Percentiles rank a stretch among this genome's conserved stretches.
Evolutionary conservation across 202 grass and related monocot species (phyloP).

Genomic region (Hordeum pubiflorum): DNA sequence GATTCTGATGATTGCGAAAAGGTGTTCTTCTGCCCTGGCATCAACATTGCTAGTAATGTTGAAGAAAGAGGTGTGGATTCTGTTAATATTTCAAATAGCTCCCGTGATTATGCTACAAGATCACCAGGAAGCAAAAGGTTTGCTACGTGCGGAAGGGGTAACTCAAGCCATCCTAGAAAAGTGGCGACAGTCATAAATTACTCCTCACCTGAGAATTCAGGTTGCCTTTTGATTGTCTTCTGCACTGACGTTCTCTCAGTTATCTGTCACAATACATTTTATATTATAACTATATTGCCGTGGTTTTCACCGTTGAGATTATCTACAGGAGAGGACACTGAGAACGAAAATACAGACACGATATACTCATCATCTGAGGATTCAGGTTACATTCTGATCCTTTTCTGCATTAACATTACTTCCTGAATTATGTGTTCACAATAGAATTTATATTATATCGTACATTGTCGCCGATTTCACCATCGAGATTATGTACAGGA

Average conservation of each 20-base stretch:
- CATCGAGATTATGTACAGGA: neutral
- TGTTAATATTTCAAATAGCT: neutral
- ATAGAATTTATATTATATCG: neutral
- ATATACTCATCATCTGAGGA: neutral
- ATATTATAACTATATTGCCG: neutral
- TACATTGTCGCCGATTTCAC: neutral
- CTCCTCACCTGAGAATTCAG: slow-evolving; percentile 3
- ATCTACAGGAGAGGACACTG: slow-evolving; percentile 5
- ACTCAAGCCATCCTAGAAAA: neutral
- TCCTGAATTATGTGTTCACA: neutral
- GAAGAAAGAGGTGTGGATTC: neutral
- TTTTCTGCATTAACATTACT: neutral
- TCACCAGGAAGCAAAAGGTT: neutral
- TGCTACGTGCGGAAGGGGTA: neutral
- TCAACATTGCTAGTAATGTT: neutral
- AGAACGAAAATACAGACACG: neutral
- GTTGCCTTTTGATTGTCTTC: slow-evolving; percentile 3
- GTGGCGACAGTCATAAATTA: neutral
- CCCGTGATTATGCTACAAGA: neutral
- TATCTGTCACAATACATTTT: neutral
- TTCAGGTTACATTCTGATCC: slow-evolving; percentile 18
- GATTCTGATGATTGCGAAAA: slow-evolving; percentile 38
- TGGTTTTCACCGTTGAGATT: neutral
- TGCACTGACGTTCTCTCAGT: neutral
- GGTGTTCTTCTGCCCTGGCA: neutral